phyloP scores from a whole-genome alignment of 1,284 basidiomycete species.

The Athelia psychrophila region DNA sequence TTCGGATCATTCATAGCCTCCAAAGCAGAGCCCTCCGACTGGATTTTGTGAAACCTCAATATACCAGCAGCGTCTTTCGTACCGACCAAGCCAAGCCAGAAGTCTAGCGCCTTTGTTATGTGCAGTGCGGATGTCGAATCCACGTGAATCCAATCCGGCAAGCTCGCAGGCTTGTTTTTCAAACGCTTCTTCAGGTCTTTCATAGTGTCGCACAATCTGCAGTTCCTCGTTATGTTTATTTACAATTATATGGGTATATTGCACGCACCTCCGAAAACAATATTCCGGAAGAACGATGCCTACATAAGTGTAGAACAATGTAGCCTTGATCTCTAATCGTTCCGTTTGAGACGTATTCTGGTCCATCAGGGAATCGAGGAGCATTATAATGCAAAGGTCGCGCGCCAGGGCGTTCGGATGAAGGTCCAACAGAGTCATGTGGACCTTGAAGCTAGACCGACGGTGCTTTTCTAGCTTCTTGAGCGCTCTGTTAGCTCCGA shows the following conservation, averaged over 20 bases:
- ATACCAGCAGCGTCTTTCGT: not conserved
- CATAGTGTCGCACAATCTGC: not conserved
- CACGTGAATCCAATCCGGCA: slow-evolving; percentile 13
- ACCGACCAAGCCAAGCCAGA: not conserved
- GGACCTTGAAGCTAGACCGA: slow-evolving; percentile 10
- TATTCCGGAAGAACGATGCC: slow-evolving; percentile 11
- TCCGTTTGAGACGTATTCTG: not conserved
- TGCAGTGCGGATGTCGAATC: not conserved
- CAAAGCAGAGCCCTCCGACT: not conserved
- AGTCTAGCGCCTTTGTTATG: not conserved
- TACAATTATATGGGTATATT: not conserved
- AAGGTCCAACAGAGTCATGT: slow-evolving; percentile 22
- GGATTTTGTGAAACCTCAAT: not conserved
- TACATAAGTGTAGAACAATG: slow-evolving; percentile 7
- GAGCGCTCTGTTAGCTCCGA: slow-evolving; percentile 13
- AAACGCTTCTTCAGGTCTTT: not conserved
- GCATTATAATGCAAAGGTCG: slow-evolving; percentile 18
- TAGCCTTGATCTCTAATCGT: slow-evolving; percentile 4
- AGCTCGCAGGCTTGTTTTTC: not conserved
- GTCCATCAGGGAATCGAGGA: slow-evolving; percentile 13
- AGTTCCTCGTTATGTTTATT: not conserved
- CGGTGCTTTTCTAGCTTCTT: slow-evolving; percentile 7
- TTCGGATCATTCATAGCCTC: slow-evolving; percentile 3
- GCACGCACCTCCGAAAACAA: slow-evolving; percentile 10
- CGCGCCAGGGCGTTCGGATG: slow-evolving; percentile 20